phyloP scores from a whole-genome alignment of 768 basidiomycete species.

The Lactarius quietus region DNA sequence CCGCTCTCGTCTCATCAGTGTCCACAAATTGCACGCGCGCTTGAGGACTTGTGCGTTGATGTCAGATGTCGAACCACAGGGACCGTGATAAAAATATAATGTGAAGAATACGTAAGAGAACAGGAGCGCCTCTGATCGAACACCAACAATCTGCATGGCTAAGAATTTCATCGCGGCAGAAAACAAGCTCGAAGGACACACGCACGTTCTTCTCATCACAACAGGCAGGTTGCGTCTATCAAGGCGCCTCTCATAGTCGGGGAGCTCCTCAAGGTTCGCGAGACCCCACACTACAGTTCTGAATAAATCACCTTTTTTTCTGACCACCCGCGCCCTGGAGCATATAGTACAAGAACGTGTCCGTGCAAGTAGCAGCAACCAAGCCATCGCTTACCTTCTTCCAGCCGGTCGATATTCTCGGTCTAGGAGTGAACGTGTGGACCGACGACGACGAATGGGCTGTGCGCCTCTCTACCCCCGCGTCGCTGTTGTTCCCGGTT shows the following conservation, averaged over 20 bases:
- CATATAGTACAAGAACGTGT: conserved; percentile 65
- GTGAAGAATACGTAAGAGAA: no score
- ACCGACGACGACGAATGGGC: conserved; percentile 91
- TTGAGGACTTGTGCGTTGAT: no score
- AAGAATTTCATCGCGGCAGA: conserved; percentile 21
- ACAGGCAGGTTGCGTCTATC: conserved; percentile 96
- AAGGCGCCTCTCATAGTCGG: conserved; percentile 88
- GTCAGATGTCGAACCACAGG: no score
- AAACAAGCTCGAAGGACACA: conserved; percentile 39
- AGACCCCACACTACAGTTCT: not conserved
- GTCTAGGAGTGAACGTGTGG: conserved; percentile 68
- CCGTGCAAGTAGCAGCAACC: conserved; percentile 81
- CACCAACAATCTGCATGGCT: not conserved
- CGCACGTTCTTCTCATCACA: conserved; percentile 77
- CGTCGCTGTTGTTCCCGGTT: no score
- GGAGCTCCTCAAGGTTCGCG: conserved; percentile 63
- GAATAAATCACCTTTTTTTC: not conserved
- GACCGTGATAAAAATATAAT: no score
- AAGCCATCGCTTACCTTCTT: conserved; percentile 78
- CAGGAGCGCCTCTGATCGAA: no score
- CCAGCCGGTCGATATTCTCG: conserved; percentile 47
- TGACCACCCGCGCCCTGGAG: not conserved
- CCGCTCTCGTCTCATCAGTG: conserved; percentile 57
- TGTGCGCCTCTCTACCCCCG: conserved; percentile 43
- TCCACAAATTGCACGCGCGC: conserved; percentile 53